Evolutionary conservation across 192 early-diverging fungal genomes (phyloP), one percentile per base, ranked within the genome.

Genomic region (Allomyces arbusculus): DNA sequence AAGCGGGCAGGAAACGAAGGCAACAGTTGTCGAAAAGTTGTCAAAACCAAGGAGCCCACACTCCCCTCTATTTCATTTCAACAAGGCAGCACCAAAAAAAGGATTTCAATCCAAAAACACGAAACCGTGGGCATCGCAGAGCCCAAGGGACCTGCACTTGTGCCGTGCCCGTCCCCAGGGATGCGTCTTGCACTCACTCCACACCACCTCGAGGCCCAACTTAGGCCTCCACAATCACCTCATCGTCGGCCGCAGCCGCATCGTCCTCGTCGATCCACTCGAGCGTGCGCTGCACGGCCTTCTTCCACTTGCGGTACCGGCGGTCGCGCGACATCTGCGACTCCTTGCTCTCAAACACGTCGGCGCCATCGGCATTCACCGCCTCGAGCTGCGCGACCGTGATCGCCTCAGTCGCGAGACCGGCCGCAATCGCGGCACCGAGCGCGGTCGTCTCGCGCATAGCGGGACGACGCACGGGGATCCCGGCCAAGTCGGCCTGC

Each of bases 391-490:
- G 70, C 66, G 68, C 69, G 64, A 82, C 71, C 72, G 68, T 66
- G 63, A 77, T 66, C 82, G 87, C 71, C 24, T 82, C 85, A 19
- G 84, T 75, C 25, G 81, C 87, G 12, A 90, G 76, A 11, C 86
- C 93, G 61, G 93, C 91, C 23, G 91, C 93, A 43, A 92, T 83
- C 1, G 93, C 93, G 16, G 91, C 89, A 58, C 93, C 93, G 58
- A 96, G 75, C 1, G 91, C 93, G 24, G 93, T 94, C 4, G 87
- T 92, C 70, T 96, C 93, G 44, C 83, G 78, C 91, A 94, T 96
- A 45, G 74, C 75, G 2, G 93, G 93, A 50, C 93, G 77, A 45
- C 79, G 72, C 10, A 94, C 91, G 43, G 86, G 77, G 62, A 94
- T 87, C 16, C 83, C 82, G 22, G 90, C 69, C 26, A 92, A 78